Evolutionary conservation across 306 rosid species (phyloP).

Genomic region (Fragaria nilgerrensis): DNA sequence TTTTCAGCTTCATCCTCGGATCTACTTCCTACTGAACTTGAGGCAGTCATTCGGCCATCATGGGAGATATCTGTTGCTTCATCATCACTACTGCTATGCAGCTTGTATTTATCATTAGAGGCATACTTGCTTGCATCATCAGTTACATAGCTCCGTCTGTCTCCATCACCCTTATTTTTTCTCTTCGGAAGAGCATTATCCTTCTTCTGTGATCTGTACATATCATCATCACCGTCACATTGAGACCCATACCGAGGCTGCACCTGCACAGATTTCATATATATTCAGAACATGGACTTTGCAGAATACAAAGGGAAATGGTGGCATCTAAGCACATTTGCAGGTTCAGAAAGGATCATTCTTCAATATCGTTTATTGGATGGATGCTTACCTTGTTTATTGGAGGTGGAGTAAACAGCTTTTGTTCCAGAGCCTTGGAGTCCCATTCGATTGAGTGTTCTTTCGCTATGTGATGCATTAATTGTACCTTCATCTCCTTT

Average conservation of each 20-base stretch:
- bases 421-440: conserved; percentile 51
- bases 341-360: not conserved
- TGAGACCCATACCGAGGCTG: conserved; percentile 7
- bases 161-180: conserved; percentile 15
- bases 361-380: not conserved
- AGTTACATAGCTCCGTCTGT: conserved; percentile 1
- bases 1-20: conserved; percentile 52
- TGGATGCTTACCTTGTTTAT: conserved; percentile 39
- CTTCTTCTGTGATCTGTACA: conserved; percentile 10
- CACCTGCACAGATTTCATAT: conserved; percentile 37
- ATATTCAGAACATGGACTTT: conserved; percentile 3
- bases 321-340: not conserved
- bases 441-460: conserved; percentile 71
- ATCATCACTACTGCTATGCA: conserved; percentile 51
- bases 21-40: conserved; percentile 48
- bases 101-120: conserved; percentile 17
- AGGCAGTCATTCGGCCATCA: conserved; percentile 36
- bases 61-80: conserved; percentile 50
- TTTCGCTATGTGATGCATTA: conserved; percentile 60
- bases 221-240: conserved; percentile 12
- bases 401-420: conserved; percentile 36
- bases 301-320: not conserved
- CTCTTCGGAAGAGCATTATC: conserved; percentile 8
- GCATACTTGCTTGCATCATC: not conserved
- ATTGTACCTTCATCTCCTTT: conserved; percentile 58